phyloP scores from a whole-genome alignment of 176 grass and related monocot species.

The Oryza glaberrima region DNA sequence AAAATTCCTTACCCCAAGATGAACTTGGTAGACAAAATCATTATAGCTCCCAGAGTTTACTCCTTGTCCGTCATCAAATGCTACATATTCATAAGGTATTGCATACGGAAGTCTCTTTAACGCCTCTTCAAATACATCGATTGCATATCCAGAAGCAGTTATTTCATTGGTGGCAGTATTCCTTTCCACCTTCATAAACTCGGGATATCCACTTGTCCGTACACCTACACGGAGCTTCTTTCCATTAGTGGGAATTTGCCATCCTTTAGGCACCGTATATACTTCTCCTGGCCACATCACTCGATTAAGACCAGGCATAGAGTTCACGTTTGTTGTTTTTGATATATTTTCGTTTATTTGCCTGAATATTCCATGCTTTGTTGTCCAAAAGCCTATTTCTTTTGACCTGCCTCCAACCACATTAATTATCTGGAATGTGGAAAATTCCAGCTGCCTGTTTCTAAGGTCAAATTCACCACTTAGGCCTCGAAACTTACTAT shows the following conservation, averaged over 20 bases:
- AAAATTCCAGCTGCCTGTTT: conserved; percentile 38
- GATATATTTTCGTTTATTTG: conserved; percentile 14
- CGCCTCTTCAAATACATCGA: conserved; percentile 54
- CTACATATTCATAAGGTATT: conserved; percentile 52
- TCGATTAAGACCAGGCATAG: conserved; percentile 10
- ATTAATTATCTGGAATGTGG: conserved; percentile 66
- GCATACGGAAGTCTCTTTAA: conserved; percentile 46
- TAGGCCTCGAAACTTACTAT: conserved; percentile 36
- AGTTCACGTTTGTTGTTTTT: conserved; percentile 15
- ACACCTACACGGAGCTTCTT: conserved; percentile 59
- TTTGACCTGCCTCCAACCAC: conserved; percentile 30
- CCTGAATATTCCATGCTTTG: conserved; percentile 33
- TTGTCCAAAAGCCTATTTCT: conserved; percentile 60
- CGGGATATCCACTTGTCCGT: conserved; percentile 30
- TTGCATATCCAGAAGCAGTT: conserved; percentile 40
- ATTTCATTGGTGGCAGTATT: conserved; percentile 43
- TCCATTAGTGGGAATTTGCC: conserved; percentile 37
- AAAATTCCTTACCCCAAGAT: conserved; percentile 38
- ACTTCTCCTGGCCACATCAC: conserved; percentile 58
- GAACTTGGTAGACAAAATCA: conserved; percentile 51
- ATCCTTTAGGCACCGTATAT: conserved; percentile 50
- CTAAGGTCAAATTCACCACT: conserved; percentile 49
- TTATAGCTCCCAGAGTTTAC: conserved; percentile 34
- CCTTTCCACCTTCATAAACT: conserved; percentile 51
- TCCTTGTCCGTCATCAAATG: conserved; percentile 23